Evolutionary conservation across 768 basidiomycete species (phyloP).

Genomic region (Hygrocybe punicea): DNA sequence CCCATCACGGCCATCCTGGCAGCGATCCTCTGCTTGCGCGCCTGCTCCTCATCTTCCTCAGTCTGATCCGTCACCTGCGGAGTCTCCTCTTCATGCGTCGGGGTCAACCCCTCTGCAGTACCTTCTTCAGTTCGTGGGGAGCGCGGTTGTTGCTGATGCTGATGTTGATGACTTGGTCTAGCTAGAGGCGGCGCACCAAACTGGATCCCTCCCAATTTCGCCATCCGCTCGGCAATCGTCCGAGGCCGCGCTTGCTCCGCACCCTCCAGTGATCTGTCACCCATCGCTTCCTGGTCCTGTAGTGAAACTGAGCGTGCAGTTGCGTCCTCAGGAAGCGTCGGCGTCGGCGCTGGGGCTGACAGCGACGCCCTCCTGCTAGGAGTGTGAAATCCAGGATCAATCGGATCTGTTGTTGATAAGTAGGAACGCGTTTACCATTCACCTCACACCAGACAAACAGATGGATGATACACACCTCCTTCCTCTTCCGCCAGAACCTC

Average conservation of each 20-base stretch:
- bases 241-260: conserved; percentile 53
- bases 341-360: conserved; percentile 17
- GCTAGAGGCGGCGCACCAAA: conserved; percentile 66
- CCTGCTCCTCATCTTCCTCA: conserved; percentile 63
- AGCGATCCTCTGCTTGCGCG: conserved; percentile 51
- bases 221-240: conserved; percentile 93
- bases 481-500: conserved; percentile 61
- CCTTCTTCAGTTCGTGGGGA: conserved; percentile 26
- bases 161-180: too few relatives aligned
- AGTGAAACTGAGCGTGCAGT: conserved; percentile 9
- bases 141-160: conserved; percentile 36
- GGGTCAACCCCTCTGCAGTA: conserved; percentile 1
- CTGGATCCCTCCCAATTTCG: conserved; percentile 80
- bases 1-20: conserved; percentile 54
- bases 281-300: conserved; percentile 11
- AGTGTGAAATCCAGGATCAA: conserved; percentile 61
- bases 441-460: not conserved
- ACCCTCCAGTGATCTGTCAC: conserved; percentile 30
- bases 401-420: conserved; percentile 48
- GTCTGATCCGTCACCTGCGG: conserved; percentile 19
- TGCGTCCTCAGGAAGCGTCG: not conserved
- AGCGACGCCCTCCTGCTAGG: conserved; percentile 44
- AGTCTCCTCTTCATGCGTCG: conserved; percentile 12
- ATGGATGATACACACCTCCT: conserved; percentile 45
- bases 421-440: not conserved